Evolutionary conservation across 192 early-diverging fungal species (phyloP).

Genomic region (Mortierella antarctica): DNA sequence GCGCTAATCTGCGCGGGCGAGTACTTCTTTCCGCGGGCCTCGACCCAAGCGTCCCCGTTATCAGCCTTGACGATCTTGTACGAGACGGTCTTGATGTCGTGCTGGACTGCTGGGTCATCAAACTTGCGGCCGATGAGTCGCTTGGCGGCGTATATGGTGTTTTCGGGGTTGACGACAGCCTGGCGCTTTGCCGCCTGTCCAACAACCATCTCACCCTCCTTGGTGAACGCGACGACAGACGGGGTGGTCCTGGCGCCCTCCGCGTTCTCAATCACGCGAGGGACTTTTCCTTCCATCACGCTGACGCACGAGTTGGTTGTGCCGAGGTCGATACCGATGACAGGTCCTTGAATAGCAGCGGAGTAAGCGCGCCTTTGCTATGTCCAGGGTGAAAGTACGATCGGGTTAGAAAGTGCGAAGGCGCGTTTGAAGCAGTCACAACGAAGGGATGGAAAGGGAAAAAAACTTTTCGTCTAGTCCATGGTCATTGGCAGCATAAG

Average conservation of each 20-base stretch:
- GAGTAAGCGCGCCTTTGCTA: slow-evolving; percentile 47
- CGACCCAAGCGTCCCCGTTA: slow-evolving; percentile 99
- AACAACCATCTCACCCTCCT: slow-evolving; percentile 96
- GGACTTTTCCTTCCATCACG: slow-evolving; percentile 98
- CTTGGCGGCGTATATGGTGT: slow-evolving; percentile 98
- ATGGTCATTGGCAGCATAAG: neutral
- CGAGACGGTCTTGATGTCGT: slow-evolving; percentile 89
- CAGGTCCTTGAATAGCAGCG: slow-evolving; percentile 74
- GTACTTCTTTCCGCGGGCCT: slow-evolving; percentile 94
- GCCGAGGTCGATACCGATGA: slow-evolving; percentile 99
- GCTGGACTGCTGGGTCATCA: slow-evolving; percentile 88
- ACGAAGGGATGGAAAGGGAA: neutral
- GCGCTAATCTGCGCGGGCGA: slow-evolving; percentile 96
- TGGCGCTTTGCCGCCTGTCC: slow-evolving; percentile 98
- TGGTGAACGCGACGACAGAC: slow-evolving; percentile 95
- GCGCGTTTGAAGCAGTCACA: neutral
- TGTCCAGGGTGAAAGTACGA: neutral
- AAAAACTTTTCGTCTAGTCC: neutral
- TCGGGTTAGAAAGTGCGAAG: neutral
- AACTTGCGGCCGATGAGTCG: slow-evolving; percentile 96
- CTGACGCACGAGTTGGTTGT: slow-evolving; percentile 99
- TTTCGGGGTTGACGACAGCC: slow-evolving; percentile 98
- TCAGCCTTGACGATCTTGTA: slow-evolving; percentile 95
- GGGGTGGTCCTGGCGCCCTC: slow-evolving; percentile 98
- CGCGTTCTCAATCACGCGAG: slow-evolving; percentile 97